phyloP scores from a whole-genome alignment of 2,329 filamentous ascomycete genomes.

The Colletotrichum tofieldiae region DNA sequence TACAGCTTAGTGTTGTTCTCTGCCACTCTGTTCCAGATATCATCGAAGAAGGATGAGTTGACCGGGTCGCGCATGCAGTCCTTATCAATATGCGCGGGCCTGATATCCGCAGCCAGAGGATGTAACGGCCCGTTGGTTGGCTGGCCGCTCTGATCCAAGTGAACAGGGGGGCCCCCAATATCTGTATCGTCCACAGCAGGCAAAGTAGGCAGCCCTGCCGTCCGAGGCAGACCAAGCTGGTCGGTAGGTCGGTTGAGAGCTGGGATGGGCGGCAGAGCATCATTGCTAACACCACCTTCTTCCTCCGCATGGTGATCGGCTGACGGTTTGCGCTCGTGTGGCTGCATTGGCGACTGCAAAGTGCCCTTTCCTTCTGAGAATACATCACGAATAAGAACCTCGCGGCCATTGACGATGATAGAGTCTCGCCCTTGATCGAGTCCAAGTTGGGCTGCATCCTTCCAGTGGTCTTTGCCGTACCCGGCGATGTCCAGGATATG shows the following conservation, averaged over 20 bases:
- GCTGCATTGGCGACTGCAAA: conserved; percentile 65
- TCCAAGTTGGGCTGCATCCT: conserved; percentile 73
- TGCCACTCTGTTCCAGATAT: conserved; percentile 89
- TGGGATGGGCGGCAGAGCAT: conserved; percentile 72
- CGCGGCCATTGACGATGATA: conserved; percentile 75
- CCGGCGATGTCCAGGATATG: conserved; percentile 86
- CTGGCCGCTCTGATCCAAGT: conserved; percentile 68
- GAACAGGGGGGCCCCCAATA: conserved; percentile 81
- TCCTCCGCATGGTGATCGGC: conserved; percentile 42
- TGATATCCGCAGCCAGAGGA: conserved; percentile 77
- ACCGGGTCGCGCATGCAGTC: conserved; percentile 97
- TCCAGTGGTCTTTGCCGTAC: conserved; percentile 83
- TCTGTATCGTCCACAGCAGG: conserved; percentile 84
- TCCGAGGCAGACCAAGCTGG: conserved; percentile 77
- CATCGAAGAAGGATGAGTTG: conserved; percentile 84
- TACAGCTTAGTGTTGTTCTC: conserved; percentile 97
- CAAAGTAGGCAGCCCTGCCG: conserved; percentile 80
- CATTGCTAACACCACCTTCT: conserved; percentile 55
- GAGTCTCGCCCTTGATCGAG: conserved; percentile 79
- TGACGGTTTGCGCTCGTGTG: conserved; percentile 53
- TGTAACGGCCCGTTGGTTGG: conserved; percentile 62
- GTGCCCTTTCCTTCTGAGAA: conserved; percentile 76
- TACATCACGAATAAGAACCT: conserved; percentile 78
- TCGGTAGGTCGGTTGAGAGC: conserved; percentile 72
- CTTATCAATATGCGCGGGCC: conserved; percentile 81